Evolutionary conservation across 129 eudicot species (phyloP), one percentile per base, ranked within the genome.

Genomic region (Flaveria ramosissima): DNA sequence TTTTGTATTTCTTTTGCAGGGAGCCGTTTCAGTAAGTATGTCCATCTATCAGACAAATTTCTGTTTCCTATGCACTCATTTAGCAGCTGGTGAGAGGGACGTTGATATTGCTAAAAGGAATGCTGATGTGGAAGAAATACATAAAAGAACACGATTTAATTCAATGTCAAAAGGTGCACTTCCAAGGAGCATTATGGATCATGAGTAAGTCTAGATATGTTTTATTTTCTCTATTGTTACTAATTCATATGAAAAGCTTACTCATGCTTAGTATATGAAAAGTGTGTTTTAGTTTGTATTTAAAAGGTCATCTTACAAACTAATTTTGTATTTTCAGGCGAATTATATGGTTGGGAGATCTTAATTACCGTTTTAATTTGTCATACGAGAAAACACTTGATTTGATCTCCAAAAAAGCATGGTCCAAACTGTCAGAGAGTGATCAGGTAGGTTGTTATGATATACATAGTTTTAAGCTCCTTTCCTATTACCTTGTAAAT

Each of bases 341-440:
- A 80, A 84, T 92, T 72, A 77, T 92, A 14, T 92, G 98, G 98
- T 83, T 92, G 42, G 96, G 96, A 41, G 98, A 92, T 87, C 90
- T 92, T 78, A 90, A 90, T 79, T 92, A 90, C 59, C 96, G 98
- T 42, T 68, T 92, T 64, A 84, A 86, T 80, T 76, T 90, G 75
- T 69, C 98, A 59, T 92, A 88, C 82, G 95, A 88, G 13, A 84
- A 83, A 79, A 85, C 98, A 68, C 77, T 84, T 39, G 81, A 86
- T 24, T 84, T 92, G 64, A 88, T 92, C 56, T 90, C 96, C 60
- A 81, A 86, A 75, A 85, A 85, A 82, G 93, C 89, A 39, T 90
- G 88, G 96, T 47, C 90, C 79, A 84, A 76, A 83, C 76, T 92
- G 83, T 50, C 75, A 10, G 92, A 90, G 73, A 74, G 81, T 27